Evolutionary conservation across 441 rosid species (phyloP).

Genomic region (Francoa sonchifolia): DNA sequence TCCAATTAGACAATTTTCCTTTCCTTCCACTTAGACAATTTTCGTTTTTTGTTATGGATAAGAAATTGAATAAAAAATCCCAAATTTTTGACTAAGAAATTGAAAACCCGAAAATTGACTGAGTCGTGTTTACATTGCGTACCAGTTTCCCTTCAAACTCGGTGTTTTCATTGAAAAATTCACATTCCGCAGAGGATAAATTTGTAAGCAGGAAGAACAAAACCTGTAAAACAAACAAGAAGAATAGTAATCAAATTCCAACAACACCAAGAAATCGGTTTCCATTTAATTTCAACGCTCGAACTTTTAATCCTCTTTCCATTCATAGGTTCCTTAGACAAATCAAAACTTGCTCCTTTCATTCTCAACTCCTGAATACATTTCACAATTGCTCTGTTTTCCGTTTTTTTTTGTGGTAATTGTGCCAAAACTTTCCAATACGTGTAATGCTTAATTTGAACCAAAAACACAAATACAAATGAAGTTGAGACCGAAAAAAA

Average conservation of each 20-base stretch:
- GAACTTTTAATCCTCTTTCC: slow-evolving; percentile 87
- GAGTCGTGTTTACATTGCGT: neutral
- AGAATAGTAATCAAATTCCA: slow-evolving; percentile 44
- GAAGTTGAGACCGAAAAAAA: slow-evolving; percentile 42
- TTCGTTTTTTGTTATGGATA: too few relatives aligned
- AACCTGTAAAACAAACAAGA: slow-evolving; percentile 58
- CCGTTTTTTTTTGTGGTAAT: slow-evolving; percentile 55
- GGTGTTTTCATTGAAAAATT: neutral
- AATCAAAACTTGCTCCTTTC: slow-evolving; percentile 85
- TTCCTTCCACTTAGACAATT: too few relatives aligned
- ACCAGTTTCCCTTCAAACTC: neutral
- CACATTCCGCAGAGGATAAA: slow-evolving; percentile 53
- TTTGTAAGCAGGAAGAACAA: slow-evolving; percentile 48
- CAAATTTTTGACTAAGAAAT: slow-evolving; percentile 29
- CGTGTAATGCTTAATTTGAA: slow-evolving; percentile 54
- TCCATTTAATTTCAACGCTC: slow-evolving; percentile 89
- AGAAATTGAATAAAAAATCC: too few relatives aligned
- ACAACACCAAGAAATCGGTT: slow-evolving; percentile 68
- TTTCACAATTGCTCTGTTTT: slow-evolving; percentile 50
- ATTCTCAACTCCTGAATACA: slow-evolving; percentile 76
- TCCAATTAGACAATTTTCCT: too few relatives aligned
- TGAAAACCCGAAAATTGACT: too few relatives aligned
- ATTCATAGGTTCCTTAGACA: slow-evolving; percentile 60
- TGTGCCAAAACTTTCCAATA: slow-evolving; percentile 62
- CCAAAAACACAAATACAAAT: slow-evolving; percentile 46